Base-by-base conservation (phyloP, 306 rosid genomes). In the Cucurbita maxima region DNA sequence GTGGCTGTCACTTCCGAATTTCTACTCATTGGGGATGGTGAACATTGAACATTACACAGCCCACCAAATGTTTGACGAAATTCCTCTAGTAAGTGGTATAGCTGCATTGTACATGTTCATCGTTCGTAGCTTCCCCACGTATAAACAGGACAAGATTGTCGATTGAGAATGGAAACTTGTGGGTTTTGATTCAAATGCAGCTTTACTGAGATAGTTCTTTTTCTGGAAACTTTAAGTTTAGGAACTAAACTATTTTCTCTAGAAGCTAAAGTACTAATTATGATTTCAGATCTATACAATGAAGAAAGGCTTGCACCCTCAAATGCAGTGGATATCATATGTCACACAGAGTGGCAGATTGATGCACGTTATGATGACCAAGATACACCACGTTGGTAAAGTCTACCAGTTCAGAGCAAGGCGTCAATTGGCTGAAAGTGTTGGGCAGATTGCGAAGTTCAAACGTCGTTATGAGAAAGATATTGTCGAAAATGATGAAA, bases 301-400 rank as follows among this genome's bases (percentile, higher is more conserved):
- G 99, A 94, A 82, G 92, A 94, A 94, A 83, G 99, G 97, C 9
- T 3, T 84, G 45, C 99, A 94, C 72, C 99, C 99, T 53, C 97
- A 91, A 87, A 87, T 84, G 96, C 97, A 94, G 72, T 94, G 96
- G 96, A 87, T 94, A 76, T 86, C 96, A 0, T 91, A 91, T 50
- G 97, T 91, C 51, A 94, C 96, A 14, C 96, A 89, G 84, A 86
- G 88, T 10, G 99, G 99, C n/a, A 83, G 96, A 75, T 82, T 94
- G 88, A 82, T 91, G 92, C 87, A 83, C 14, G 87, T 88, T 20
- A 81, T 85, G 97, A 91, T 89, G 97, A 84, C 97, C 78, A 94
- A 91, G 83, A 84, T 89, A 58, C 96, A 94, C 82, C 88, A 83
- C 75, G 89, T 81, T 50, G 96, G 96, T 64, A 91, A 89, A 85